A percentile compares a stretch with the other conserved stretches of the same genome.
Conservation (phyloP, 352 stramenopile genomes). For the Plasmopara viticola region DNA sequence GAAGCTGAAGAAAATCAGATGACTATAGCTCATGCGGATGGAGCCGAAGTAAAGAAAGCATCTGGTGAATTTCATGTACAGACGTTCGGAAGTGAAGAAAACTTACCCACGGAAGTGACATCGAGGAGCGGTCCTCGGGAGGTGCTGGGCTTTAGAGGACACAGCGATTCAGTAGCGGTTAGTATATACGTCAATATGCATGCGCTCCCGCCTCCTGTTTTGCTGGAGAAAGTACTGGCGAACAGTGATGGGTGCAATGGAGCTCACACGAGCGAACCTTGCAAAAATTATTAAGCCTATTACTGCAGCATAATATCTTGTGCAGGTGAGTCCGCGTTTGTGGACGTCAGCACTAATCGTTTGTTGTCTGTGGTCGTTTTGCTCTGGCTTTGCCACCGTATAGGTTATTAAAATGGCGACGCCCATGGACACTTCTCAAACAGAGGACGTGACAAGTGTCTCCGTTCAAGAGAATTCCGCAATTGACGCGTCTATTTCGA, state of each 20-base stretch:
- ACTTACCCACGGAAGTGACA: conserved; percentile 6
- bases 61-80: conserved; percentile 1
- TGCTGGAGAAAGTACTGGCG: conserved; percentile 17
- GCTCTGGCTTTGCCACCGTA: conserved; percentile 11
- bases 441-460: not conserved
- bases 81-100: conserved; percentile 4
- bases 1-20: conserved; percentile 1
- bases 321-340: conserved; percentile 19
- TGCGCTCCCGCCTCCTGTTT: conserved; percentile 14
- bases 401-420: conserved; percentile 9
- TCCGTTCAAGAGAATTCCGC: conserved; percentile 3
- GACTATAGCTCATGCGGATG: not conserved
- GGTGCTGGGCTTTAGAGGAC: conserved; percentile 7
- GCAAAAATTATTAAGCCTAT: conserved; percentile 31
- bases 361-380: conserved; percentile 27
- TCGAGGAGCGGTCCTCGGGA: not conserved
- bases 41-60: not conserved
- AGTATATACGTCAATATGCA: conserved; percentile 26
- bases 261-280: conserved; percentile 22
- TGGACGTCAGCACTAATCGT: conserved; percentile 24
- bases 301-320: conserved; percentile 8
- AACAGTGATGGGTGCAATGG: conserved; percentile 23
- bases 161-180: conserved; percentile 19
- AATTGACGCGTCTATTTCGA: conserved; percentile 1
- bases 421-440: conserved; percentile 2